These are phyloP conservation scores for Kregervanrija fluxuum DNA, from an alignment of 805 yeast species.

Conservation along the genomic window DNA sequence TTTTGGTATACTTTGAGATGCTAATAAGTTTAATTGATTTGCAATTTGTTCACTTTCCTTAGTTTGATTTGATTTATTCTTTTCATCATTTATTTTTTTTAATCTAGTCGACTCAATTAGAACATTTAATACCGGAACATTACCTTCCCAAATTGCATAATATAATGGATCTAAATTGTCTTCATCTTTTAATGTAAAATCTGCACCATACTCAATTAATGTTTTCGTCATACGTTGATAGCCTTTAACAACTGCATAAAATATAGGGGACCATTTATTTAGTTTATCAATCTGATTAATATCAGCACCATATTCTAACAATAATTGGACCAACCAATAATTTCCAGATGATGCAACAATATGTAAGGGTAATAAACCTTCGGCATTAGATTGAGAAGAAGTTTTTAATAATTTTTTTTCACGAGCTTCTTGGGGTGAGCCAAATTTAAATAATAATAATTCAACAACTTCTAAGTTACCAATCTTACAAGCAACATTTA, in stretches of 20 bases:
- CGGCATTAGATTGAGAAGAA: constrained; percentile 65
- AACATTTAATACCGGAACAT: constrained; percentile 69
- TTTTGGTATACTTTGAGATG: not conserved
- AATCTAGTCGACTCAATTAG: constrained; percentile 33
- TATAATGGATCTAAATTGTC: constrained; percentile 75
- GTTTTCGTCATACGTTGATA: constrained; percentile 62
- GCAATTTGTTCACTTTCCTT: not conserved
- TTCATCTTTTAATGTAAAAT: constrained; percentile 61
- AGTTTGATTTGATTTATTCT: not conserved
- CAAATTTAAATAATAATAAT: constrained; percentile 39
- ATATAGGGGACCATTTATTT: constrained; percentile 90
- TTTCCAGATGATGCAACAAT: constrained; percentile 84
- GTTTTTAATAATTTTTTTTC: constrained; percentile 24
- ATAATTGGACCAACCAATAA: constrained; percentile 54
- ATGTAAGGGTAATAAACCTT: constrained; percentile 83
- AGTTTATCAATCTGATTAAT: constrained; percentile 76
- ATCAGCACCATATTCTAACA: constrained; percentile 66
- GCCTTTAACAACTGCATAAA: constrained; percentile 86
- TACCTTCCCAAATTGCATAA: constrained; percentile 93
- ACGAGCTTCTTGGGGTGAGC: constrained; percentile 23
- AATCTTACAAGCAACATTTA: constrained; percentile 82
- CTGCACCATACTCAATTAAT: constrained; percentile 68
- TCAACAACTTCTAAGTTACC: constrained; percentile 71
- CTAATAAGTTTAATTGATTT: not conserved
- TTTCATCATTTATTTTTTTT: constrained; percentile 1